A percentile compares a stretch with the other conserved stretches of the same genome.
These are phyloP conservation scores for Blastobotrys chiropterorum DNA, from an alignment of 805 yeast genomes.

Conservation along the genomic window DNA sequence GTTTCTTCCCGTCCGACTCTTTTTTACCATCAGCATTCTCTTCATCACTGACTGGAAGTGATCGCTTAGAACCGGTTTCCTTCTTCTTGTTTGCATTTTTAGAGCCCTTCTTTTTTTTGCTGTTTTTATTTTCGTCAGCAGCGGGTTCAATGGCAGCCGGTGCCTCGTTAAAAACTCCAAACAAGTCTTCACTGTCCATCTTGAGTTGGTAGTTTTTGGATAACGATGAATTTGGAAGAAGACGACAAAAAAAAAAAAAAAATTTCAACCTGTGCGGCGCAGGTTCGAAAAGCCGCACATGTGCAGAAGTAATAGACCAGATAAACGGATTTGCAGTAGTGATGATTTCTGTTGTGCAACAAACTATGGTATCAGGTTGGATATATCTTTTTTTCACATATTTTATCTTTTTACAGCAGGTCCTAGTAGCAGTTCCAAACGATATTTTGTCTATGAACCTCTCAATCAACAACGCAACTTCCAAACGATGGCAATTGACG, in stretches of 20 bases:
- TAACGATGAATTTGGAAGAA: neutral
- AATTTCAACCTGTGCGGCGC: neutral
- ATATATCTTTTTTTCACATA: too few species aligned
- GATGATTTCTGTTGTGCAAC: too few species aligned
- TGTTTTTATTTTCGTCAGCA: constrained; percentile 13
- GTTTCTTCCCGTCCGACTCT: neutral
- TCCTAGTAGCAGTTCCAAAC: too few species aligned
- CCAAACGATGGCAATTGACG: too few species aligned
- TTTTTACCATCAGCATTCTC: neutral
- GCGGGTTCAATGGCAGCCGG: constrained; percentile 12
- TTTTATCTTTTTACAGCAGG: too few species aligned
- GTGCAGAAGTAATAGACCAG: too few species aligned
- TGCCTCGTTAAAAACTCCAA: constrained; percentile 29
- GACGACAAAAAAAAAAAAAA: neutral
- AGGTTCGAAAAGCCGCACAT: neutral
- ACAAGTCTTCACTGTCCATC: constrained; percentile 25
- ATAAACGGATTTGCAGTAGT: too few species aligned
- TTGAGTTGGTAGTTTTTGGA: neutral
- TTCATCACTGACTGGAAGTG: neutral
- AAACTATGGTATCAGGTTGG: too few species aligned
- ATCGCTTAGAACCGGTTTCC: neutral
- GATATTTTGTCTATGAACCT: too few species aligned
- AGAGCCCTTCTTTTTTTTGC: constrained; percentile 6
- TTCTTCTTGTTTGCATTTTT: neutral
- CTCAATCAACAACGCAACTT: too few species aligned